Conservation (phyloP, 2,329 filamentous ascomycete genomes). For the Neofusicoccum cordaticola region DNA sequence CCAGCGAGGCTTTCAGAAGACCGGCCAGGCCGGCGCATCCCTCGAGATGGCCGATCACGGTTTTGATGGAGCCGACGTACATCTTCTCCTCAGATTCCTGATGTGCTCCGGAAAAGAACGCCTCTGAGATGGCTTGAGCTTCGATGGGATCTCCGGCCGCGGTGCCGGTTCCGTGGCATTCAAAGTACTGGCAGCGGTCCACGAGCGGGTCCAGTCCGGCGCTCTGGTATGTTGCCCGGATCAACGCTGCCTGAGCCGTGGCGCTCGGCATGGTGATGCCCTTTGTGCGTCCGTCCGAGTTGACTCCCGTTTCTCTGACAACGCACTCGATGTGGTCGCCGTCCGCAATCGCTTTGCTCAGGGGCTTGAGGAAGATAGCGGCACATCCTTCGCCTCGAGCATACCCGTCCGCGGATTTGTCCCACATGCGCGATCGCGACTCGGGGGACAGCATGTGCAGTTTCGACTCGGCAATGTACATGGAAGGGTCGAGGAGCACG, state of each 20-base stretch:
- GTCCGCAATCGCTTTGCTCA: conserved; percentile 45
- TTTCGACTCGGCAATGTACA: conserved; percentile 19
- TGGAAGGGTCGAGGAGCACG: conserved; percentile 1
- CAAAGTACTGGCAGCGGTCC: conserved; percentile 27
- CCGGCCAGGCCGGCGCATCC: conserved; percentile 39
- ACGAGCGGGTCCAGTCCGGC: conserved; percentile 32
- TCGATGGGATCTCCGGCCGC: conserved; percentile 20
- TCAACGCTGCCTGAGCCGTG: conserved; percentile 32
- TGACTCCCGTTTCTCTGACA: conserved; percentile 28
- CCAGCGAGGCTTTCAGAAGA: conserved; percentile 37
- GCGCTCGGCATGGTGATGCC: conserved; percentile 26
- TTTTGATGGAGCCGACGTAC: conserved; percentile 30
- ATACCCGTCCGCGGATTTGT: conserved; percentile 17
- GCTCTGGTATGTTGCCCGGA: conserved; percentile 31
- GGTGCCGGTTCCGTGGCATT: conserved; percentile 32
- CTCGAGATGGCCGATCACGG: conserved; percentile 44
- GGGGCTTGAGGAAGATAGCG: conserved; percentile 48
- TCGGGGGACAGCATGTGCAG: conserved; percentile 29
- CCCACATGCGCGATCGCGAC: conserved; percentile 29
- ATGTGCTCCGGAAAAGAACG: neutral
- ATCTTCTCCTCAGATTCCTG: neutral
- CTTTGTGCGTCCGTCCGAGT: conserved; percentile 34
- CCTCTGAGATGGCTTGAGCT: conserved; percentile 17
- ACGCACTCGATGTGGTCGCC: conserved; percentile 42
- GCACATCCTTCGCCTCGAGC: conserved; percentile 44